Conservation (phyloP, 2,329 filamentous ascomycete genomes). For the Chrysosporium queenslandicum region DNA sequence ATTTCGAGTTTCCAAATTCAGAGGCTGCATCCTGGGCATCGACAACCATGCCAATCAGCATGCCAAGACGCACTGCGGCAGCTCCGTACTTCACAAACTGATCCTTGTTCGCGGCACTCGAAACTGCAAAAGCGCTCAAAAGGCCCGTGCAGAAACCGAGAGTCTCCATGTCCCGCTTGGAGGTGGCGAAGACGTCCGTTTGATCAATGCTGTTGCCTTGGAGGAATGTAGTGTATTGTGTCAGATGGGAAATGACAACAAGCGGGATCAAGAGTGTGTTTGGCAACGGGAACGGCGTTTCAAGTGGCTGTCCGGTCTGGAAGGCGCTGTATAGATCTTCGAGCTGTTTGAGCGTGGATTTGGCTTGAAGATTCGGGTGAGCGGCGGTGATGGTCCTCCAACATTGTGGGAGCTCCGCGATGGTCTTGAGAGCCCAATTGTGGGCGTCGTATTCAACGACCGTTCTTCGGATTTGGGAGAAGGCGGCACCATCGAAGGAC, state of each 20-base stretch:
- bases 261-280: conserved; percentile 32
- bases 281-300: conserved; percentile 19
- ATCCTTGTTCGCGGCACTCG: conserved; percentile 21
- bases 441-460: neutral
- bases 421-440: conserved; percentile 18
- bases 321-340: conserved; percentile 17
- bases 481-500: conserved; percentile 5
- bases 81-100: conserved; percentile 31
- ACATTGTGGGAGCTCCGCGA: conserved; percentile 17
- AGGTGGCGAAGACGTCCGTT: neutral
- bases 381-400: conserved; percentile 15
- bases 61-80: conserved; percentile 31
- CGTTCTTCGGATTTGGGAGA: neutral
- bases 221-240: conserved; percentile 26
- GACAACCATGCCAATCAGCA: conserved; percentile 32
- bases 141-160: conserved; percentile 36
- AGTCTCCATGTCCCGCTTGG: conserved; percentile 18
- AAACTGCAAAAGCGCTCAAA: conserved; percentile 32
- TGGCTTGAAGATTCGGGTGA: conserved; percentile 16
- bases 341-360: neutral
- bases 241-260: conserved; percentile 32
- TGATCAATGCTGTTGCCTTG: conserved; percentile 6
- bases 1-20: conserved; percentile 19
- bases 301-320: conserved; percentile 12
- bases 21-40: conserved; percentile 27